Base-by-base conservation (phyloP, 345 rosid species). In the Erucastrum elatum region DNA sequence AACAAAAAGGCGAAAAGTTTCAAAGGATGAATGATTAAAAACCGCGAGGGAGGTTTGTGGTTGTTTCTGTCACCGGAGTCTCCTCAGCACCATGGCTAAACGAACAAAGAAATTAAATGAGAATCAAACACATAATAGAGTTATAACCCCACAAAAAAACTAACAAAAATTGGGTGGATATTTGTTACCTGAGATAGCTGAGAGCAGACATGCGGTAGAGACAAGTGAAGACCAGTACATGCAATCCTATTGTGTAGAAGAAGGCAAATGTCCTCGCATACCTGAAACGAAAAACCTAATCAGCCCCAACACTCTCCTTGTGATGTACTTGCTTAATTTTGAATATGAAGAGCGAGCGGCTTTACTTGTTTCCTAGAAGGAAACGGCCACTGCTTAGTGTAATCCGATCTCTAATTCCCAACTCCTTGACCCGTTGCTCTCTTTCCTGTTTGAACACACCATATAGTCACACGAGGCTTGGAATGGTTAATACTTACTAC, bases 331-430 rank as follows among this genome's bases (percentile, higher is more conserved):
- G 21, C 11, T 17, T 58, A 39, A 21, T 59, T 1, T 59, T 34
- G 68, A 68, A 66, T 63, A 31, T 31, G 56, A 71, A n/a, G 72
- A 46, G 8, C 4, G 63, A 80, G 6, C 59, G 71, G 82, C 6
- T 82, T 29, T 91, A 95, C 99, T 87, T 95, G 91, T 91, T 95
- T 72, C 97, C 97, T 58, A 95, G 85, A 77, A 95, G 89, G 75
- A 91, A 95, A 9, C 98, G 96, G 16, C 97, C 98, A 60, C 98
- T 91, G 85, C 97, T 90, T 26, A 93, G 92, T 1, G 97, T 95
- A 77, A 95, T 93, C 84, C 91, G 85, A 76, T 95, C 99, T 86
- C 97, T 87, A 87, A 95, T 89, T 55, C 99, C 99, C 83, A 95
- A 82, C 71, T 95, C 97, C 86, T 93, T 95, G 88, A 91, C 86